Base-by-base conservation (phyloP, 228 moss, liverwort and hornwort species). In the Sphagnum magellanicum region DNA sequence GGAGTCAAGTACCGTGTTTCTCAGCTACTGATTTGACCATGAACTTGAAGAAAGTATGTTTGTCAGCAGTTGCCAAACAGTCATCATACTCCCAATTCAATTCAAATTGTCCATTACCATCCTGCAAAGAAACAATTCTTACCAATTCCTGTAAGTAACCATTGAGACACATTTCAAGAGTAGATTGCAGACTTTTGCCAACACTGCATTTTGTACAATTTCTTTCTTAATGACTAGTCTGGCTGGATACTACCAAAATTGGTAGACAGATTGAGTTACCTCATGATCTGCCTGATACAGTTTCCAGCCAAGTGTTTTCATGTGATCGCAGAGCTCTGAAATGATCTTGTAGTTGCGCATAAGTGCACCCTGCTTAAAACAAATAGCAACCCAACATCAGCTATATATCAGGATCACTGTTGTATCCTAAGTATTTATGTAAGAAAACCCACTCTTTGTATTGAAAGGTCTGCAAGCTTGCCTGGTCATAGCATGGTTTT, bases 261-360 rank as follows among this genome's bases (percentile, higher is more conserved):
- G 32, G 32, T 32, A 32, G 32, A 3, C 3, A 3, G 12, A 55
- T 16, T 58, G 60, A 70, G 46, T 13, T 74, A 94, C 93, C 91
- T 96, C 96, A 53, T 96, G 96, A 79, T 96, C 96, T 61, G 91
- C 96, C 84, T 96, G 96, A 76, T 96, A 96, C 16, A 93, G 93
- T 50, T 88, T 83, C 93, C 92, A 96, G 58, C 93, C 91, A 48
- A 96, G 87, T 61, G 68, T 72, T 61, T 77, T 74, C 93, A 96
- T 91, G 74, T 92, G 83, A 67, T 84, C 77, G 73, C 90, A 74
- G 67, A 96, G 75, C 76, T 91, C 86, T 59, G 91, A 79, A 71
- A 96, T 84, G 65, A 96, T 81, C 53, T 80, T 69, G 53, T 80
- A 92, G 62, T 81, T 88, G 77, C 91, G 91, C 89, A 92, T 89